Evolutionary conservation across 768 basidiomycete genomes (phyloP).

Genomic region (Dioszegia hungarica): DNA sequence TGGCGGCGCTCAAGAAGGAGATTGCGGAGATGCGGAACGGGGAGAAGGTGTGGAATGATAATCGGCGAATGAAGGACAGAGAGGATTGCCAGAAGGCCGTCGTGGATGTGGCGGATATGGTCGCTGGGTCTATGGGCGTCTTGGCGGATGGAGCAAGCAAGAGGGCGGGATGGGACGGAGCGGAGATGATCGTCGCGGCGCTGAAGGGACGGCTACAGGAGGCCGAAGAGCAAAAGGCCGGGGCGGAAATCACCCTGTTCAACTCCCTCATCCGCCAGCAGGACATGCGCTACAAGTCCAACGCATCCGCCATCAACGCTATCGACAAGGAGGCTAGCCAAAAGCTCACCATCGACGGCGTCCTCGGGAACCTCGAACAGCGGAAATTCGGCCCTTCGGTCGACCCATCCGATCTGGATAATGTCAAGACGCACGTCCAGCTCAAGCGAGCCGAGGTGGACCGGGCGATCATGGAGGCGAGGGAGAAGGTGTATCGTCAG

Average conservation of each 20-base stretch:
- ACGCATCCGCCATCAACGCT: conserved; percentile 3
- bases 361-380: conserved; percentile 9
- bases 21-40: conserved; percentile 61
- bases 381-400: conserved; percentile 8
- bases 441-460: conserved; percentile 12
- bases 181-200: conserved; percentile 26
- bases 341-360: background rate
- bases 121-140: conserved; percentile 7
- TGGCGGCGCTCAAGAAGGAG: conserved; percentile 79
- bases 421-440: conserved; percentile 4
- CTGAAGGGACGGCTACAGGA: conserved; percentile 23
- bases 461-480: conserved; percentile 3
- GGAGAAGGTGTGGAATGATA: conserved; percentile 56
- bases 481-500: conserved; percentile 18
- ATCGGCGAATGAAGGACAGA: conserved; percentile 1
- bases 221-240: conserved; percentile 4
- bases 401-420: conserved; percentile 5
- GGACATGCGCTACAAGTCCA: conserved; percentile 5
- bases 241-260: conserved; percentile 8
- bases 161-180: conserved; percentile 34
- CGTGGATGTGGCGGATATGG: conserved; percentile 57
- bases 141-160: conserved; percentile 29
- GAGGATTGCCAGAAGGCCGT: conserved; percentile 9
- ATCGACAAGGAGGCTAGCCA: conserved; percentile 4
- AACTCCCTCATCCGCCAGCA: conserved; percentile 1